A percentile compares a stretch with the other conserved stretches of the same genome.
These are phyloP conservation scores for Phytophthora tentaculata DNA, from an alignment of 352 stramenopile species.

Conservation along the genomic window DNA sequence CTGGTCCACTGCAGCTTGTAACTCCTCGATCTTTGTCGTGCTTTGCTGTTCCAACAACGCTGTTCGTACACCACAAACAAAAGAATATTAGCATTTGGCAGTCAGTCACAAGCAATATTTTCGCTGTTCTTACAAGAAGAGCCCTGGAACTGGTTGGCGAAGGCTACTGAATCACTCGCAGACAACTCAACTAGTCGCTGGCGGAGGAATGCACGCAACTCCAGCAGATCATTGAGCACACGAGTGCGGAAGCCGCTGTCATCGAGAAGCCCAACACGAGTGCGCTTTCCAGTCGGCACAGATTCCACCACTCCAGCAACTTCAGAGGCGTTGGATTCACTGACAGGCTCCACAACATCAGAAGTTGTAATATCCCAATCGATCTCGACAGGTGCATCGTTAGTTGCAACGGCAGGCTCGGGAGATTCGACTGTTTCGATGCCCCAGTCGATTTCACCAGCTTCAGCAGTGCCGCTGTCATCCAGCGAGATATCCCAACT, in stretches of 20 bases:
- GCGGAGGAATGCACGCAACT: conserved; percentile 68
- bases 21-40: conserved; percentile 48
- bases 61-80: conserved; percentile 28
- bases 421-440: conserved; percentile 51
- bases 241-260: conserved; percentile 64
- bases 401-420: conserved; percentile 23
- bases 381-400: conserved; percentile 60
- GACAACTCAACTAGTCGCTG: conserved; percentile 62
- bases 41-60: conserved; percentile 74
- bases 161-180: conserved; percentile 56
- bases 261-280: conserved; percentile 59
- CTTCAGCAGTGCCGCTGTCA: conserved; percentile 35
- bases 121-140: conserved; percentile 48
- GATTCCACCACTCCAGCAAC: conserved; percentile 14
- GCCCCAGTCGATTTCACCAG: conserved; percentile 67
- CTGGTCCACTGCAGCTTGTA: conserved; percentile 45
- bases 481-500: conserved; percentile 79
- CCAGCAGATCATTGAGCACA: conserved; percentile 78
- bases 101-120: neutral
- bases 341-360: conserved; percentile 40
- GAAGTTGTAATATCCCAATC: conserved; percentile 79
- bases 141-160: conserved; percentile 80
- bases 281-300: conserved; percentile 15
- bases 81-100: conserved; percentile 13
- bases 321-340: conserved; percentile 11